Conservation (phyloP, 2,329 filamentous ascomycete genomes). For the Plectosphaerella cucumerina region DNA sequence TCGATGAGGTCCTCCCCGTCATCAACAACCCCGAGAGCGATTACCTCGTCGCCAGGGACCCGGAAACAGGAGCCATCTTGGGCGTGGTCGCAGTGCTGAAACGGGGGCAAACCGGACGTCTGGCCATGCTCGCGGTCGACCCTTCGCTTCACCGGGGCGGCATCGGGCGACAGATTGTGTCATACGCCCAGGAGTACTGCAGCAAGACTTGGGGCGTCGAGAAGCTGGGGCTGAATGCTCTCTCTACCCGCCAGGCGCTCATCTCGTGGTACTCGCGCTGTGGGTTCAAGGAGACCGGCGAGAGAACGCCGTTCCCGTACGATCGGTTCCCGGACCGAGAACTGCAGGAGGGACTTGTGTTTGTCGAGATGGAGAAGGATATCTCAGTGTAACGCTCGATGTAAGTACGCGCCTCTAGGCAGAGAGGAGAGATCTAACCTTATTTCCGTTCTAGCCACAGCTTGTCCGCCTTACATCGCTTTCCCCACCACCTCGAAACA, state of each 20-base stretch:
- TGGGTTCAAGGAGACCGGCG: conserved; percentile 29
- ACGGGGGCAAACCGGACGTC: conserved; percentile 18
- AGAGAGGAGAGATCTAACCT: neutral
- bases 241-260: conserved; percentile 25
- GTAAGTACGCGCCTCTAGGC: conserved; percentile 2
- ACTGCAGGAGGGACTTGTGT: conserved; percentile 25
- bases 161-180: conserved; percentile 26
- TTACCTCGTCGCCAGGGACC: conserved; percentile 22
- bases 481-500: no score
- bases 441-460: neutral
- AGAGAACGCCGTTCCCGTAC: conserved; percentile 24
- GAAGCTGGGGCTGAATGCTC: conserved; percentile 25
- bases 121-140: conserved; percentile 31
- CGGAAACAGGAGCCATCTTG: conserved; percentile 14
- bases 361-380: conserved; percentile 30
- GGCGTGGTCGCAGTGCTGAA: conserved; percentile 23
- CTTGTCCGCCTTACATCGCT: neutral
- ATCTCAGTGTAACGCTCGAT: neutral
- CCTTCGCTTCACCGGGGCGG: conserved; percentile 22
- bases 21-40: conserved; percentile 22
- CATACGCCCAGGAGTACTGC: conserved; percentile 25
- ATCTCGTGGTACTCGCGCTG: conserved; percentile 30
- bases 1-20: conserved; percentile 15
- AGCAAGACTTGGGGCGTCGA: conserved; percentile 18
- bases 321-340: conserved; percentile 9